A percentile compares a stretch with the other conserved stretches of the same genome.
These are phyloP conservation scores for Colletotrichum endophyticum DNA, from an alignment of 2,329 filamentous ascomycete genomes.

Conservation along the genomic window DNA sequence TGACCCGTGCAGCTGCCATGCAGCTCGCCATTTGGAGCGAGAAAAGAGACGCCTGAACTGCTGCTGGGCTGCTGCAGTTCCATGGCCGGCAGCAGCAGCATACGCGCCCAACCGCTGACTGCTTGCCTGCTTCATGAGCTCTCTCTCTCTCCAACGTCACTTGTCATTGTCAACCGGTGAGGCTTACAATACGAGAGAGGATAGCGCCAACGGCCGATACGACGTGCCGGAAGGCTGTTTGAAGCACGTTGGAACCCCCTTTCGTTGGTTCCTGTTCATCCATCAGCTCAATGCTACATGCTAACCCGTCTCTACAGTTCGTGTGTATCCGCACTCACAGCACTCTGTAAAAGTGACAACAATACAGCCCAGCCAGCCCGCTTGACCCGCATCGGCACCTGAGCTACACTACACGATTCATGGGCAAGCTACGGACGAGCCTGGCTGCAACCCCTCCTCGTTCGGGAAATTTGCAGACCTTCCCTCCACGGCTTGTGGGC, in stretches of 20 bases:
- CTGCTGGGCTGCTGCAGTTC: neutral
- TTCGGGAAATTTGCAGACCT: conserved; percentile 16
- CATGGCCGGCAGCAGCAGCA: neutral
- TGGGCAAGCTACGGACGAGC: neutral
- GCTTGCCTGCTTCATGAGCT: neutral
- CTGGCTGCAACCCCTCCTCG: neutral
- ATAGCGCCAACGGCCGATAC: neutral
- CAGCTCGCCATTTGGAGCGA: conserved; percentile 6
- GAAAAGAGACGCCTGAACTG: neutral
- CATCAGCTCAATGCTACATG: neutral
- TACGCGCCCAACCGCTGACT: neutral
- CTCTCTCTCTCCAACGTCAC: neutral
- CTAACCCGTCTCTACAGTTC: neutral
- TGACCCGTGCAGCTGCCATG: conserved; percentile 11
- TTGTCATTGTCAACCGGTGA: neutral
- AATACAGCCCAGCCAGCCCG: neutral
- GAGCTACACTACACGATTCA: neutral
- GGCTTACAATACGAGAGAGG: neutral
- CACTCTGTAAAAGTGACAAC: no score
- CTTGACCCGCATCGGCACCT: conserved; percentile 6
- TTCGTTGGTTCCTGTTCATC: neutral
- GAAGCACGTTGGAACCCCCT: neutral
- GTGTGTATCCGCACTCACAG: neutral
- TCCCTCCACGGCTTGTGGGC: conserved; percentile 8
- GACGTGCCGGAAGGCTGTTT: neutral